Evolutionary conservation across 805 yeast genomes (phyloP).

Genomic region (Yarrowia divulgata): DNA sequence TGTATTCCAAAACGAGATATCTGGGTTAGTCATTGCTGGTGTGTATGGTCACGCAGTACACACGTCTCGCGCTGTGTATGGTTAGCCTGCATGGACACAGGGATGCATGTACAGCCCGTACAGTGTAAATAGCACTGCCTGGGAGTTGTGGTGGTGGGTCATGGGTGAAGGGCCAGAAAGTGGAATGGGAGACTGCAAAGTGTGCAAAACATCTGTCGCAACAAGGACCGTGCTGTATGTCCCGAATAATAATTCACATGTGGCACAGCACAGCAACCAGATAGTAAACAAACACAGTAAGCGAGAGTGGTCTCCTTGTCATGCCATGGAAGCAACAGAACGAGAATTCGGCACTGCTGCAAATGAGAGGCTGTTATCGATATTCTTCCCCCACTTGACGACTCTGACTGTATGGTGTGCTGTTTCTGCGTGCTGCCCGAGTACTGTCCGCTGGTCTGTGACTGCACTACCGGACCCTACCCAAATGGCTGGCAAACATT

Average conservation of each 20-base stretch:
- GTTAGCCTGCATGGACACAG: conserved; percentile 12
- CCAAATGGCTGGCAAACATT: no score
- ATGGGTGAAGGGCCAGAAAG: neutral
- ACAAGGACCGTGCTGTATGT: neutral
- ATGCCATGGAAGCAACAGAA: no score
- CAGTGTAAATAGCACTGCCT: conserved; percentile 10
- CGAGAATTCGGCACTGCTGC: no score
- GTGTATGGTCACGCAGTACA: neutral
- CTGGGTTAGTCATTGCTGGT: conserved; percentile 35
- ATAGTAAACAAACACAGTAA: neutral
- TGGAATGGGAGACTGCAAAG: neutral
- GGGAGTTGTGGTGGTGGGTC: neutral
- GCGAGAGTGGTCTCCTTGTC: neutral
- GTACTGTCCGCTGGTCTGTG: no score
- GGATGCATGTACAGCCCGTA: conserved; percentile 22
- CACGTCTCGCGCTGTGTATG: conserved; percentile 8
- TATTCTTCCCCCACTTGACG: no score
- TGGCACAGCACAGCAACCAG: neutral
- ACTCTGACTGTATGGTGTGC: no score
- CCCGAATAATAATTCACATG: neutral
- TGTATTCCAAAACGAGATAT: conserved; percentile 90
- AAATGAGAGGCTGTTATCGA: no score
- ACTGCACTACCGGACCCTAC: no score
- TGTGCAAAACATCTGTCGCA: neutral
- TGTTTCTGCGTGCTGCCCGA: no score